phyloP scores from a whole-genome alignment of 495 filamentous ascomycete species.

The Xylaria telfairii region DNA sequence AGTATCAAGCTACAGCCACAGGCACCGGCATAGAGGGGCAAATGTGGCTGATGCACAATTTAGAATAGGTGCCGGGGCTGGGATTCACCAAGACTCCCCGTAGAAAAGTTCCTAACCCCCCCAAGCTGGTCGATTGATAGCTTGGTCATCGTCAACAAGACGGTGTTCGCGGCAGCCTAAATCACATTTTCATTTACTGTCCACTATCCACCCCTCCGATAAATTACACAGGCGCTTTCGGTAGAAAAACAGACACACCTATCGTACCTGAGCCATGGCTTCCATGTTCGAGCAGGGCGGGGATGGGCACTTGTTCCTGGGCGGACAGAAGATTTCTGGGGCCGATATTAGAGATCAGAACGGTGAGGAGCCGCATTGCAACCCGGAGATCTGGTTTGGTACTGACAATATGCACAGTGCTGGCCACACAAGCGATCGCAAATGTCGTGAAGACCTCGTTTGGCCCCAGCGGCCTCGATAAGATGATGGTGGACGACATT shows the following conservation, averaged over 20 bases:
- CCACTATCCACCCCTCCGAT: background rate
- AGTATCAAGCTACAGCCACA: constrained; percentile 23
- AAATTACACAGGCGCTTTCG: background rate
- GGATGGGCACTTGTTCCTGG: constrained; percentile 90
- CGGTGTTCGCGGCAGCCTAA: constrained; percentile 33
- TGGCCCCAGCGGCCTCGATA: constrained; percentile 94
- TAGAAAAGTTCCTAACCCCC: constrained; percentile 38
- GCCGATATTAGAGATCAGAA: constrained; percentile 96
- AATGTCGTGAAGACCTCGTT: constrained; percentile 99
- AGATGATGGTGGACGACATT: constrained; percentile 99
- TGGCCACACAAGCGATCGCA: constrained; percentile 94
- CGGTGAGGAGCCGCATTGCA: constrained; percentile 59
- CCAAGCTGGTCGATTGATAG: constrained; percentile 23
- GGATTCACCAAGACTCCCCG: constrained; percentile 37
- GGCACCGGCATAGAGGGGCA: constrained; percentile 24
- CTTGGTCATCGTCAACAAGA: constrained; percentile 29
- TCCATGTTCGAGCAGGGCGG: constrained; percentile 88
- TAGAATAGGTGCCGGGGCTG: constrained; percentile 16
- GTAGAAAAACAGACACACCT: background rate
- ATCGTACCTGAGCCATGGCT: constrained; percentile 64
- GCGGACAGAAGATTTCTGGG: constrained; percentile 93
- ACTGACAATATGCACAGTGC: constrained; percentile 63
- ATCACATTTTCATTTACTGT: background rate
- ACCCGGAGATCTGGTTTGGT: constrained; percentile 3
- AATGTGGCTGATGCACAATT: constrained; percentile 32